phyloP scores from a whole-genome alignment of 768 basidiomycete genomes.

The Serpula lacrymans region DNA sequence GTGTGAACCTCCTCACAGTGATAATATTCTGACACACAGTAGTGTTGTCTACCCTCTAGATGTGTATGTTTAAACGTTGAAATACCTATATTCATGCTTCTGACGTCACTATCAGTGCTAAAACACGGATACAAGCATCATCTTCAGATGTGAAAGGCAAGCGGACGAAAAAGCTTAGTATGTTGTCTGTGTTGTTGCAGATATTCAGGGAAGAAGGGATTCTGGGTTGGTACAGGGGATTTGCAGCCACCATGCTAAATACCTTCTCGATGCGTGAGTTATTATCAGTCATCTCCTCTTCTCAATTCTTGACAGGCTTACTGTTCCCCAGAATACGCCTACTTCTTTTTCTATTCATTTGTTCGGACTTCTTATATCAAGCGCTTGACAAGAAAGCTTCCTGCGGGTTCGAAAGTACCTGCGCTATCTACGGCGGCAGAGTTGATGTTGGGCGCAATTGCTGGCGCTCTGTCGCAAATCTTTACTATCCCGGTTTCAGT shows the following conservation, averaged over 20 bases:
- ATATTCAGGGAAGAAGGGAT: constrained; percentile 83
- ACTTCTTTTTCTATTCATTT: constrained; percentile 98
- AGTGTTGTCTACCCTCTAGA: constrained; percentile 95
- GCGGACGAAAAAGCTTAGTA: constrained; percentile 47
- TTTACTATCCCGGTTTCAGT: constrained; percentile 98
- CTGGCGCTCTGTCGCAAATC: constrained; percentile 92
- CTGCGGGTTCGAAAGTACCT: constrained; percentile 57
- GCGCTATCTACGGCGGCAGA: constrained; percentile 75
- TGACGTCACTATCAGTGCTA: constrained; percentile 54
- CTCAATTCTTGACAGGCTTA: not conserved
- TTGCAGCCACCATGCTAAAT: constrained; percentile 95
- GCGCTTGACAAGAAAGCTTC: constrained; percentile 56
- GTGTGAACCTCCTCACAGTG: constrained; percentile 6
- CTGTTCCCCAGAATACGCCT: constrained; percentile 79
- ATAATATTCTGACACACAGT: constrained; percentile 8
- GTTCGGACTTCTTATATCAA: constrained; percentile 82
- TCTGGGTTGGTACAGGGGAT: constrained; percentile 83
- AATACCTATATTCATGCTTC: not conserved
- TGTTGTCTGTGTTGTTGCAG: constrained; percentile 61
- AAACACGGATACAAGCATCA: constrained; percentile 91
- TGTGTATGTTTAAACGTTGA: constrained; percentile 53
- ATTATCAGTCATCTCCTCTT: constrained; percentile 2
- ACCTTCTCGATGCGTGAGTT: constrained; percentile 94
- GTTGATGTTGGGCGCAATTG: constrained; percentile 83
- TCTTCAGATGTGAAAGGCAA: constrained; percentile 51